Base-by-base conservation (phyloP, 257 asterid species). In the Petunia secreta region DNA sequence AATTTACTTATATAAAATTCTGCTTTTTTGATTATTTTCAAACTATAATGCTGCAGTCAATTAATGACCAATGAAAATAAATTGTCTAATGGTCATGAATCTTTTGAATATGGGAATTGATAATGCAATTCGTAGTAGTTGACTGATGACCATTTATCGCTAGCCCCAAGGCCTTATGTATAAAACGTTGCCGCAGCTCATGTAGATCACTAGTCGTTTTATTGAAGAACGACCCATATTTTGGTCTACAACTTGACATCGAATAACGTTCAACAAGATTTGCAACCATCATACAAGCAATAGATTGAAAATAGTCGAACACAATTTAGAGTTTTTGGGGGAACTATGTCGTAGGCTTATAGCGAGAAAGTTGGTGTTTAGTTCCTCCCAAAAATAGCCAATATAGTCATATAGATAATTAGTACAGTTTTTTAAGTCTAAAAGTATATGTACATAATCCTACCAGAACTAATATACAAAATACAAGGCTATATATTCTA, bases 401-500 rank as follows among this genome's bases (percentile, higher is more conserved):
- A 73, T 3, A 65, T 6, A 38, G 3, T 44, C 11, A 73, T 3
- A 65, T 6, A 38, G 3, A 50, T 54, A 73, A 73, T 6, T 50
- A 53, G 39, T 3, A 38, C 25, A 25, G 25, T 25, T 25, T 25
- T 38, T 38, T 4, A 73, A 73, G 34, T 36, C 77, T 50, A 73
- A 11, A 54, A 73, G 25, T 36, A 11, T 73, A 73, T 73, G 60
- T 73, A 73, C 78, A 52, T 73, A 11, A 73, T 73, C 78, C 52
- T 6, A 8, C 36, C 1, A 9, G 13, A 73, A 79, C 10, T 64
- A 79, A 64, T 64, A 63, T 48, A 79, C 81, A 75, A 25, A 59
- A 37, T 50, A 39, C 14, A 38, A 62, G 3, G 5, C 37, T 44
- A 36, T 62, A 73, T 66, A 43, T 37, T 58, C 89, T 93, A 91